Conservation (phyloP, 495 filamentous ascomycete genomes). For the Thermothielavioides terrestris region DNA sequence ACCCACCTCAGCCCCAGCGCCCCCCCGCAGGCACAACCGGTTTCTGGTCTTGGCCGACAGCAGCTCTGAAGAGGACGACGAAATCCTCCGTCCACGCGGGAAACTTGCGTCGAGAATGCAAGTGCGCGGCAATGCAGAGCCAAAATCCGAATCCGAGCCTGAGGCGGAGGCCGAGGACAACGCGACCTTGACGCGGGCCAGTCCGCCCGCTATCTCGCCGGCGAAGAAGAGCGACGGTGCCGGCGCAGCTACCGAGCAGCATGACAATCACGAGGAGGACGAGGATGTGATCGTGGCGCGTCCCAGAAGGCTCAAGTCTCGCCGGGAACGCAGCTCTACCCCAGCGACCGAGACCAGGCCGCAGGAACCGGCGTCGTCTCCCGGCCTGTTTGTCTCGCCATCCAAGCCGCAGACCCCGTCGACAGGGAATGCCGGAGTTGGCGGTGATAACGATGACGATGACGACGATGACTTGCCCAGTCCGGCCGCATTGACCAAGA, state of each 20-base stretch:
- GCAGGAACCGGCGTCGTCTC: conserved; percentile 21
- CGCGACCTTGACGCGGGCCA: conserved; percentile 3
- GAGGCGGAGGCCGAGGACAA: background rate
- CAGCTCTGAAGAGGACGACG: conserved; percentile 27
- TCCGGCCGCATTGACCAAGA: conserved; percentile 32
- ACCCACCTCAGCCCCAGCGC: conserved; percentile 9
- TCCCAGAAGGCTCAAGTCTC: conserved; percentile 27
- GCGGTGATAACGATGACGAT: conserved; percentile 37
- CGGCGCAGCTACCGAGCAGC: background rate
- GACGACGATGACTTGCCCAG: conserved; percentile 41
- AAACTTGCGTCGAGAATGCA: conserved; percentile 65
- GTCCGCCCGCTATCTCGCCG: conserved; percentile 5
- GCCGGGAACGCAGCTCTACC: conserved; percentile 28
- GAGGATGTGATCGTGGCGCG: conserved; percentile 21
- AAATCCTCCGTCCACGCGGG: conserved; percentile 54
- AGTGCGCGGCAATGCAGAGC: conserved; percentile 14
- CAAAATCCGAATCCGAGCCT: conserved; percentile 15
- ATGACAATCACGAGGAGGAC: conserved; percentile 23
- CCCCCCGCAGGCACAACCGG: background rate
- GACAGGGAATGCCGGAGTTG: too few relatives aligned
- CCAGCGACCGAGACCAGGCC: conserved; percentile 22
- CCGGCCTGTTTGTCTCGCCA: conserved; percentile 39
- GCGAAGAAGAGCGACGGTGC: conserved; percentile 16
- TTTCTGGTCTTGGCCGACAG: conserved; percentile 4
- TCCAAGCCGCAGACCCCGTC: conserved; percentile 15